These are phyloP conservation scores for Debaryomyces fabryi DNA, from an alignment of 1,139 yeast species.

Conservation along the genomic window DNA sequence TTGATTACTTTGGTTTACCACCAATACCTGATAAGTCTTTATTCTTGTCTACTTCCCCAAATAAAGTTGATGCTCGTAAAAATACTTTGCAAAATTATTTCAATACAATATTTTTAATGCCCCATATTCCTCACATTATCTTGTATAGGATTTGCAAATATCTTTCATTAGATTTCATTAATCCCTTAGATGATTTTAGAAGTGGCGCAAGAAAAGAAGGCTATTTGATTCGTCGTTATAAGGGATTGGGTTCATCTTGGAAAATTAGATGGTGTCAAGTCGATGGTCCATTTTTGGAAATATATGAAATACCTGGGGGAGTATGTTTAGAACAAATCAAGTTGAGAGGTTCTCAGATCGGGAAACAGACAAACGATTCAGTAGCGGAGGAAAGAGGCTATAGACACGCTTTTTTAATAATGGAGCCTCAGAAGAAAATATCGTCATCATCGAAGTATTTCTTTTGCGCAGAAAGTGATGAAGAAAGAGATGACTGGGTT, in stretches of 20 bases:
- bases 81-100: constrained; percentile 62
- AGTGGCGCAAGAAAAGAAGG: constrained; percentile 70
- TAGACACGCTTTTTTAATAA: constrained; percentile 73
- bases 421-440: constrained; percentile 61
- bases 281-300: constrained; percentile 63
- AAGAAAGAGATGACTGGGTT: constrained; percentile 81
- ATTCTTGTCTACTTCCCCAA: constrained; percentile 63
- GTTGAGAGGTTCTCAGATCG: constrained; percentile 63
- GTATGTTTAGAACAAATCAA: constrained; percentile 57
- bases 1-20: constrained; percentile 64
- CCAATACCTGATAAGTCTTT: constrained; percentile 57
- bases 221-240: constrained; percentile 59
- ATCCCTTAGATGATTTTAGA: constrained; percentile 60
- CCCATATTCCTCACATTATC: constrained; percentile 60
- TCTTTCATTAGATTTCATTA: constrained; percentile 68
- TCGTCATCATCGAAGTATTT: constrained; percentile 61
- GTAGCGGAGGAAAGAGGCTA: constrained; percentile 73
- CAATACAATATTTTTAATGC: constrained; percentile 57
- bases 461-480: constrained; percentile 81
- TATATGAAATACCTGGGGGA: constrained; percentile 65
- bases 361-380: constrained; percentile 59
- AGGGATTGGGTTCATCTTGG: constrained; percentile 66
- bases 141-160: constrained; percentile 62
- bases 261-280: constrained; percentile 73
- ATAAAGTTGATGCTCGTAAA: constrained; percentile 65